Percentiles rank a stretch among this genome's conserved stretches.
Evolutionary conservation across 192 early-diverging fungal species (phyloP).

Genomic region (Paraglomus brasilianum): DNA sequence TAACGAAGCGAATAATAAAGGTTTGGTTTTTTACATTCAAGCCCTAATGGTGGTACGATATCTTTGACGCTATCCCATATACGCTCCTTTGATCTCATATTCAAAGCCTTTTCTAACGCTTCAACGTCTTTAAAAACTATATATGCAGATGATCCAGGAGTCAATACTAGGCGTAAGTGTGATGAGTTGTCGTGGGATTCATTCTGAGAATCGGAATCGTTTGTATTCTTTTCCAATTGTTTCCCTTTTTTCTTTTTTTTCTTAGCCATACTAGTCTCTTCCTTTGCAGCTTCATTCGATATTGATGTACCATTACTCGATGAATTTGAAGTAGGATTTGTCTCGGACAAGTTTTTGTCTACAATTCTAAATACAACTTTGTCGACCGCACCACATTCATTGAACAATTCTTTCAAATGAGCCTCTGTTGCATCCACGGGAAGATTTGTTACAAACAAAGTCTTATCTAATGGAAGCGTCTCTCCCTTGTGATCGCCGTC

Average conservation of each 20-base stretch:
- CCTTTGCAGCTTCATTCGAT: slow-evolving; percentile 34
- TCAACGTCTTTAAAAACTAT: slow-evolving; percentile 69
- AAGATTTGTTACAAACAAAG: slow-evolving; percentile 68
- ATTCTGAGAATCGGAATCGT: slow-evolving; percentile 18
- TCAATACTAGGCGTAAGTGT: slow-evolving; percentile 43
- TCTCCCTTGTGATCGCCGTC: too few relatives aligned
- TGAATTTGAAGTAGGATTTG: slow-evolving; percentile 38
- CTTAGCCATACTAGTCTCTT: slow-evolving; percentile 26
- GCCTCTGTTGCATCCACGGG: slow-evolving; percentile 67
- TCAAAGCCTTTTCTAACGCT: slow-evolving; percentile 59
- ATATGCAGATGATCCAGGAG: slow-evolving; percentile 61
- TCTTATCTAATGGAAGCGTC: slow-evolving; percentile 52
- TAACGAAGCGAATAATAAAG: slow-evolving; percentile 29
- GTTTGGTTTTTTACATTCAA: slow-evolving; percentile 43
- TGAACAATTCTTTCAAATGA: slow-evolving; percentile 62
- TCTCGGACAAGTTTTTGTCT: slow-evolving; percentile 43
- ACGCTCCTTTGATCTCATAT: slow-evolving; percentile 57
- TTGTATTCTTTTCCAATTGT: slow-evolving; percentile 30
- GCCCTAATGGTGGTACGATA: slow-evolving; percentile 49
- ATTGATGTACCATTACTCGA: slow-evolving; percentile 37
- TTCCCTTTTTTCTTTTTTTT: slow-evolving; percentile 33
- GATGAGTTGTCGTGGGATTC: slow-evolving; percentile 31
- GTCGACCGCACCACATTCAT: slow-evolving; percentile 52
- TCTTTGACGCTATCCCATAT: slow-evolving; percentile 56
- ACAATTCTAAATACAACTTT: slow-evolving; percentile 55